Evolutionary conservation across 352 stramenopile species (phyloP).

Genomic region (Peronospora destructor): DNA sequence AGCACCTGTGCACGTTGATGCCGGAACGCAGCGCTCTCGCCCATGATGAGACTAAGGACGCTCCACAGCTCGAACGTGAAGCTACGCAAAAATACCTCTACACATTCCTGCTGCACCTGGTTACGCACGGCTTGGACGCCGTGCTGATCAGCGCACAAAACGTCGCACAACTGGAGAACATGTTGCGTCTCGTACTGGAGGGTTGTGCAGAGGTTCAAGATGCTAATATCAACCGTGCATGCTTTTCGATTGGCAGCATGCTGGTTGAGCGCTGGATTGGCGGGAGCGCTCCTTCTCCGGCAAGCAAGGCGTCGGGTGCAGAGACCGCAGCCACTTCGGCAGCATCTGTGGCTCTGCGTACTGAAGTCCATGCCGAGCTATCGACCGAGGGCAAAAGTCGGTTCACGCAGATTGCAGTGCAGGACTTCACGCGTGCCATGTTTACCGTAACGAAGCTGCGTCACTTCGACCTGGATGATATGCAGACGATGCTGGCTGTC

Average conservation of each 20-base stretch:
- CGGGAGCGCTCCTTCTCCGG: conserved; percentile 17
- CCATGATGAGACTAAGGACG: conserved; percentile 59
- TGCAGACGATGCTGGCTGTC: conserved; percentile 51
- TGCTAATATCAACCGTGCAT: conserved; percentile 63
- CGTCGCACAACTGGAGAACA: conserved; percentile 48
- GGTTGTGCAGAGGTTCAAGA: conserved; percentile 61
- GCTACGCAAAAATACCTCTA: conserved; percentile 78
- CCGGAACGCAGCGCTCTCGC: conserved; percentile 39
- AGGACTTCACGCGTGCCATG: conserved; percentile 67
- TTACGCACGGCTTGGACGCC: conserved; percentile 56
- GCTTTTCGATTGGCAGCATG: conserved; percentile 71
- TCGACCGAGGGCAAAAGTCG: conserved; percentile 30
- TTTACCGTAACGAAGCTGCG: conserved; percentile 55
- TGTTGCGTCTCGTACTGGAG: conserved; percentile 64
- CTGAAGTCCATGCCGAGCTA: conserved; percentile 22
- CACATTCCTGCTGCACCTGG: conserved; percentile 68
- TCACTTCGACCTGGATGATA: conserved; percentile 70
- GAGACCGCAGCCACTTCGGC: conserved; percentile 15
- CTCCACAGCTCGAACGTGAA: conserved; percentile 66
- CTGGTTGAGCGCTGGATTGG: conserved; percentile 58
- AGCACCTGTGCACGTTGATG: conserved; percentile 67
- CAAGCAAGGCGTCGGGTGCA: conserved; percentile 18
- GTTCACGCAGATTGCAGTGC: conserved; percentile 58
- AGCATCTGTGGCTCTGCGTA: conserved; percentile 23
- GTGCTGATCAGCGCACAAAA: conserved; percentile 71